Percentiles rank a stretch among this genome's conserved stretches.
These are phyloP conservation scores for Rhynchospora breviuscula DNA, from an alignment of 176 grass and related monocot genomes.

Conservation along the genomic window DNA sequence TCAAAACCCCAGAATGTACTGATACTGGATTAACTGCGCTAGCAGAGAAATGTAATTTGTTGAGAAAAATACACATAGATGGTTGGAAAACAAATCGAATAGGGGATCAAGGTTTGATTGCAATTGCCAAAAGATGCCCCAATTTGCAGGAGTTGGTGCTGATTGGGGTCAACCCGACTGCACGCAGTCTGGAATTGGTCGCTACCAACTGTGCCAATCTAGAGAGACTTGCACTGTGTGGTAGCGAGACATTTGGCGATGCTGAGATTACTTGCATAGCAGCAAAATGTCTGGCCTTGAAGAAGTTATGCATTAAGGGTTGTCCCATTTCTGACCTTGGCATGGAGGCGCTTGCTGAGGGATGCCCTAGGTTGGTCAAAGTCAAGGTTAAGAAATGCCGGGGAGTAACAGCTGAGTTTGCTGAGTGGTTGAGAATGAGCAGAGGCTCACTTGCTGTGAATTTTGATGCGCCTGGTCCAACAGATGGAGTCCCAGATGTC, in stretches of 20 bases:
- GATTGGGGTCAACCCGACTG: slow-evolving; percentile 79
- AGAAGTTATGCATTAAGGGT: slow-evolving; percentile 97
- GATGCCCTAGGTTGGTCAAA: slow-evolving; percentile 86
- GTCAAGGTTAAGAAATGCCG: slow-evolving; percentile 93
- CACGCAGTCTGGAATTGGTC: slow-evolving; percentile 56
- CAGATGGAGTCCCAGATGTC: slow-evolving; percentile 39
- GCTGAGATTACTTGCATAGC: slow-evolving; percentile 85
- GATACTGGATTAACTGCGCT: slow-evolving; percentile 60
- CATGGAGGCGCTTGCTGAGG: slow-evolving; percentile 62
- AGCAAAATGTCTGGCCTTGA: slow-evolving; percentile 59
- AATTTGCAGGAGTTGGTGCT: slow-evolving; percentile 82
- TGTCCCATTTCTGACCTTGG: slow-evolving; percentile 83
- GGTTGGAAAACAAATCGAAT: slow-evolving; percentile 87
- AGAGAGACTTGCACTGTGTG: slow-evolving; percentile 87
- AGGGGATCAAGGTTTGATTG: slow-evolving; percentile 66
- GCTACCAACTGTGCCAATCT: slow-evolving; percentile 57
- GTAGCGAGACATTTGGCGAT: slow-evolving; percentile 78
- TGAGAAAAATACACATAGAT: slow-evolving; percentile 86
- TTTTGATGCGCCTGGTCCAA: slow-evolving; percentile 6
- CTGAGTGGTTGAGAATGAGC: slow-evolving; percentile 50
- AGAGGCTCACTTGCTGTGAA: slow-evolving; percentile 47
- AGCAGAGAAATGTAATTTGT: slow-evolving; percentile 61
- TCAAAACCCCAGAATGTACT: slow-evolving; percentile 88
- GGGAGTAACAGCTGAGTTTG: slow-evolving; percentile 49
- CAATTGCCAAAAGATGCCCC: slow-evolving; percentile 50